A percentile compares a stretch with the other conserved stretches of the same genome.
These are phyloP conservation scores for Spinacia oleracea DNA, from an alignment of 179 eudicot genomes.

Conservation along the genomic window DNA sequence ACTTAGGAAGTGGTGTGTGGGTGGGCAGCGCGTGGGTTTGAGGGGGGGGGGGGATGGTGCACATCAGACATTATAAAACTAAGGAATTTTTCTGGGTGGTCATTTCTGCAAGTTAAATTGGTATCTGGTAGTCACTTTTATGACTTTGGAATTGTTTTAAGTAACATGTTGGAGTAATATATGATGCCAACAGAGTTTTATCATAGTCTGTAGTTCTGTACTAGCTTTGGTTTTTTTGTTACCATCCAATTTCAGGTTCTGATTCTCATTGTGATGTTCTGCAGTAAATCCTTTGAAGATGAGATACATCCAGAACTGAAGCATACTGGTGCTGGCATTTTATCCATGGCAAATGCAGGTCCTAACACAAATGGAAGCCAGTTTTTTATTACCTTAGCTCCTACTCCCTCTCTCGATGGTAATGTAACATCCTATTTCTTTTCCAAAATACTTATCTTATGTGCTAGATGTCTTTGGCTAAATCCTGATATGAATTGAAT, in stretches of 20 bases:
- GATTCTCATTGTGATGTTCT: constrained; percentile 23
- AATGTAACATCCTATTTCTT: constrained; percentile 18
- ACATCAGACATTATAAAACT: neutral
- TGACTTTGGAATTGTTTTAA: neutral
- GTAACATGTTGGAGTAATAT: neutral
- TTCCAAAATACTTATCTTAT: neutral
- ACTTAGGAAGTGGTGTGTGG: too few species aligned
- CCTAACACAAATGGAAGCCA: constrained; percentile 96
- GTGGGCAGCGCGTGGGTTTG: too few species aligned
- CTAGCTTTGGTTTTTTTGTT: neutral
- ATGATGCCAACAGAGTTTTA: neutral
- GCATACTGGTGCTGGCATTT: constrained; percentile 95
- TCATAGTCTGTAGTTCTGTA: neutral
- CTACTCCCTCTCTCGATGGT: constrained; percentile 83
- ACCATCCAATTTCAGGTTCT: constrained; percentile 1
- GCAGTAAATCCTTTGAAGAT: constrained; percentile 77
- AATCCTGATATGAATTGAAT: too few species aligned
- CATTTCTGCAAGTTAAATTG: neutral
- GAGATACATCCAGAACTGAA: constrained; percentile 68
- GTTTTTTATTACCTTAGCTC: constrained; percentile 83
- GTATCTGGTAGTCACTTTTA: neutral
- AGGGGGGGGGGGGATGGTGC: too few species aligned
- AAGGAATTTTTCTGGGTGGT: neutral
- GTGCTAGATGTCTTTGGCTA: neutral
- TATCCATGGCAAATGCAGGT: constrained; percentile 99